Conservation (phyloP, 2,329 filamentous ascomycete species). For the Talaromyces sp. region DNA sequence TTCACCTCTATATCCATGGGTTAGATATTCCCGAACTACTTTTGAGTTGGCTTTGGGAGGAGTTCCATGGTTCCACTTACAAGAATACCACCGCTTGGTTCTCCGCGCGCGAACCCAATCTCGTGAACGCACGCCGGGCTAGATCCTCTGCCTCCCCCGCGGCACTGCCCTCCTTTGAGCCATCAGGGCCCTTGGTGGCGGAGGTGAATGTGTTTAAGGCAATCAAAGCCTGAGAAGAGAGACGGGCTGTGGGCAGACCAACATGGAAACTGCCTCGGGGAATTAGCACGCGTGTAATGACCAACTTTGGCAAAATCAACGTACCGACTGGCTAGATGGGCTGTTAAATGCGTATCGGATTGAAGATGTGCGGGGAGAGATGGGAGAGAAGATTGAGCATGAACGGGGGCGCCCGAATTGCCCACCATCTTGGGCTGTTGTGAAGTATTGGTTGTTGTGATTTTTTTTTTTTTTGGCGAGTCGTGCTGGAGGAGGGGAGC, state of each 20-base stretch:
- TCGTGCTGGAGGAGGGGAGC: neutral
- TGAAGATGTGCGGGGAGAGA: constrained; percentile 74
- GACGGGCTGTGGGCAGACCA: constrained; percentile 78
- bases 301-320: neutral
- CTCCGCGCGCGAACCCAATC: constrained; percentile 84
- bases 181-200: constrained; percentile 85
- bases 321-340: constrained; percentile 55
- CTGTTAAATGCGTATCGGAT: constrained; percentile 55
- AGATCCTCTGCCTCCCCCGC: constrained; percentile 92
- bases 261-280: constrained; percentile 82
- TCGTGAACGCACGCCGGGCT: constrained; percentile 80
- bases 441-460: too few relatives aligned
- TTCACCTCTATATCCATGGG: constrained; percentile 71
- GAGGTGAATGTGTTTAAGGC: constrained; percentile 94
- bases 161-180: constrained; percentile 85
- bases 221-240: constrained; percentile 90
- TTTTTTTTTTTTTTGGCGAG: constrained; percentile 2
- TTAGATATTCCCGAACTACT: constrained; percentile 17
- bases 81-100: constrained; percentile 92
- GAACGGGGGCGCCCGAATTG: constrained; percentile 57
- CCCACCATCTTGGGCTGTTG: constrained; percentile 40
- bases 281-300: constrained; percentile 7
- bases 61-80: constrained; percentile 63
- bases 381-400: constrained; percentile 80
- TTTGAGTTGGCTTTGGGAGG: too few relatives aligned